Conservation (phyloP, 2,329 filamentous ascomycete genomes). For the Reticulascus tulasneorum region DNA sequence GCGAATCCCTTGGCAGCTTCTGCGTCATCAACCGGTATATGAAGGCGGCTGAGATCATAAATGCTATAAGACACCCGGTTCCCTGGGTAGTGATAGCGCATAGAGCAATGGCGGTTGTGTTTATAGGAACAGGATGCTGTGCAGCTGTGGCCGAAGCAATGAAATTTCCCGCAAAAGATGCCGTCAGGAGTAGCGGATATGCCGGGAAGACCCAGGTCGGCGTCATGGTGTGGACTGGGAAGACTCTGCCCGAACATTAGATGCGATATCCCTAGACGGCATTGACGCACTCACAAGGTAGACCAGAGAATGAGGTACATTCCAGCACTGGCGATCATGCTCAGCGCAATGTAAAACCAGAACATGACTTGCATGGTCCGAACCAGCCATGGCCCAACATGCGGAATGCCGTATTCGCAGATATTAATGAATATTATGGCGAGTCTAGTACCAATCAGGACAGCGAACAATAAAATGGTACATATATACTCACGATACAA, state of each 20-base stretch:
- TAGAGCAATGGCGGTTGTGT: constrained; percentile 43
- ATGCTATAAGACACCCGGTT: constrained; percentile 52
- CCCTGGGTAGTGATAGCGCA: constrained; percentile 49
- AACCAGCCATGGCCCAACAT: constrained; percentile 59
- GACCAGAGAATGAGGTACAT: constrained; percentile 74
- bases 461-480: constrained; percentile 30
- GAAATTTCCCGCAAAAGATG: constrained; percentile 64
- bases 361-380: constrained; percentile 61
- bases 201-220: constrained; percentile 86
- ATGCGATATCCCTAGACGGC: background rate
- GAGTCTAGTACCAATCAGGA: constrained; percentile 49
- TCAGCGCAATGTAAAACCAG: constrained; percentile 69
- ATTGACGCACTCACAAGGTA: constrained; percentile 38
- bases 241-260: constrained; percentile 32
- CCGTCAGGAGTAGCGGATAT: constrained; percentile 74
- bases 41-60: constrained; percentile 83
- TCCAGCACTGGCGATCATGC: constrained; percentile 62
- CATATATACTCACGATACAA: constrained; percentile 38
- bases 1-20: constrained; percentile 71
- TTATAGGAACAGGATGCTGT: constrained; percentile 23
- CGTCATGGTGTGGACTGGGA: constrained; percentile 77
- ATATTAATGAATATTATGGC: constrained; percentile 76
- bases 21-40: constrained; percentile 86
- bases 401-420: constrained; percentile 68
- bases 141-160: constrained; percentile 34